Evolutionary conservation across 331 rosid genomes (phyloP).

Genomic region (Pyracantha coccinea): DNA sequence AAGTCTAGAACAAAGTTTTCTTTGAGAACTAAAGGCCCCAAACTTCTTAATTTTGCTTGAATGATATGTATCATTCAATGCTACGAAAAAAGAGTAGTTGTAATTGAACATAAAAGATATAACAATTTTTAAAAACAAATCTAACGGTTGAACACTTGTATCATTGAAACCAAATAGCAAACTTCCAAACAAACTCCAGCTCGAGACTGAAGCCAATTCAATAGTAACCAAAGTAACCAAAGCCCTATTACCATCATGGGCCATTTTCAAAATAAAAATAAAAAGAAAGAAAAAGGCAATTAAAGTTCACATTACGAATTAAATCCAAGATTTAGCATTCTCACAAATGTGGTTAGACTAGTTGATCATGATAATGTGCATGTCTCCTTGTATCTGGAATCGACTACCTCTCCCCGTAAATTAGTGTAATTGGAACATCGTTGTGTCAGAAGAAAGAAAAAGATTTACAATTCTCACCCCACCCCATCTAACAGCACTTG

Average conservation of each 20-base stretch:
- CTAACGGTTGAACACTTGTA: too few relatives aligned
- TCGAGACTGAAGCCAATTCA: background rate
- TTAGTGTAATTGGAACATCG: background rate
- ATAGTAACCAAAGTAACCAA: background rate
- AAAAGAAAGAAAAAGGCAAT: background rate
- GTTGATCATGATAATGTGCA: background rate
- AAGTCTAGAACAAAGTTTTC: background rate
- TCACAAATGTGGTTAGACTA: too few relatives aligned
- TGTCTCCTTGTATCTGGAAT: background rate
- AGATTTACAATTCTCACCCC: background rate
- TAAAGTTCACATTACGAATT: too few relatives aligned
- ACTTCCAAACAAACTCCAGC: background rate
- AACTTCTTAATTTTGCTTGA: too few relatives aligned
- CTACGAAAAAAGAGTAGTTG: too few relatives aligned
- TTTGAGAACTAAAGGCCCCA: background rate
- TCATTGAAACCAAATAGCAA: too few relatives aligned
- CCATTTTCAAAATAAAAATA: background rate
- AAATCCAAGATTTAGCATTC: background rate
- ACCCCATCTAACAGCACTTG: background rate
- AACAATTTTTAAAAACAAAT: too few relatives aligned
- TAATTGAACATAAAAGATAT: too few relatives aligned
- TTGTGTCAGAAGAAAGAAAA: too few relatives aligned
- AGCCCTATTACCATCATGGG: background rate
- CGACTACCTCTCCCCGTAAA: background rate
- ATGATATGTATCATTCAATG: too few relatives aligned